A percentile compares a stretch with the other conserved stretches of the same genome.
Conservation (phyloP, 345 rosid species). For the Balakata baccata region DNA sequence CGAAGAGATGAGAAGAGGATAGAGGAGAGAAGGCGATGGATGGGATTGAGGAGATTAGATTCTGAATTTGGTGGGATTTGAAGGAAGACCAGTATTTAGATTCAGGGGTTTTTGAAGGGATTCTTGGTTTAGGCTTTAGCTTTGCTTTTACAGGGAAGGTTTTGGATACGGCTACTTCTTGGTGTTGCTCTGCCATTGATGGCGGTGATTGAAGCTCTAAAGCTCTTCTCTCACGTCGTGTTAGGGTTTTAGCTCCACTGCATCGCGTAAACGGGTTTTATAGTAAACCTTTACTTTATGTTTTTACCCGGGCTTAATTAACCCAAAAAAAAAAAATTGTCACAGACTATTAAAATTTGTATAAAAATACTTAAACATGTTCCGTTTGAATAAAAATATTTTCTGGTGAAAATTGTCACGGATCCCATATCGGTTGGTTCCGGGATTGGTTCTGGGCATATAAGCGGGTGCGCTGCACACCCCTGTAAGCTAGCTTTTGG, state of each 20-base stretch:
- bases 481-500: no score
- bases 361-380: no score
- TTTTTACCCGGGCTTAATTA: no score
- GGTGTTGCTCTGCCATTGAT: constrained; percentile 12
- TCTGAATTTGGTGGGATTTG: constrained; percentile 53
- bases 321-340: no score
- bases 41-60: constrained; percentile 53
- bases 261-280: no score
- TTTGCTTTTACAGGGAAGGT: constrained; percentile 64
- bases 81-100: constrained; percentile 88
- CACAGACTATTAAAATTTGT: no score
- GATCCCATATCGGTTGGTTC: no score
- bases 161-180: not conserved
- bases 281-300: no score
- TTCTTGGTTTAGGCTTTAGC: constrained; percentile 52
- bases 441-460: no score
- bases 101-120: constrained; percentile 61
- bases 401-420: no score
- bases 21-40: constrained; percentile 68
- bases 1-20: constrained; percentile 48
- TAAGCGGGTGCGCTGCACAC: no score
- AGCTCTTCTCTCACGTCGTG: not conserved
- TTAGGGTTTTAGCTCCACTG: constrained; percentile 22
- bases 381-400: no score
- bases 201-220: not conserved